Evolutionary conservation across 768 basidiomycete species (phyloP), one percentile per base, ranked within the genome.

Genomic region (Cyclocybe aegerita): DNA sequence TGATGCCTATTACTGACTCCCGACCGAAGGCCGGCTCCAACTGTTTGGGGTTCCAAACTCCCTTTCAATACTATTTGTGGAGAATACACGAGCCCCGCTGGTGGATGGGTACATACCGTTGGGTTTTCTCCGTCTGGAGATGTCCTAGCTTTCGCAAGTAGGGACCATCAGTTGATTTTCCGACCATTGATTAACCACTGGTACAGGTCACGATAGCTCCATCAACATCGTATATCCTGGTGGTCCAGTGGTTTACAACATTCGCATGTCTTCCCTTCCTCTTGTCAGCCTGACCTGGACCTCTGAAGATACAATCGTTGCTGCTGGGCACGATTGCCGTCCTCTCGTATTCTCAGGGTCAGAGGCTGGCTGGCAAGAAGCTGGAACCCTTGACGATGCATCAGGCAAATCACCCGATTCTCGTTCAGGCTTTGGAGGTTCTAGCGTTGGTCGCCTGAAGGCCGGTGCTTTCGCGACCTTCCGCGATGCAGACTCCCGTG

Each of bases 11-110:
- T 12, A 23, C 23, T 23, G 23, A 23, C 23, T 23, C 23, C 5
- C 23, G 23, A 23, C 23, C 23, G 23, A 49, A 96, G 95, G 63
- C 97, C 96, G 14, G 75, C 85, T 36, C 82, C 93, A 3, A 85
- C 88, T 16, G 85, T 94, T 1, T 99, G 97, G 97, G 97, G 97
- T n/a, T 93, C 94, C 50, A 94, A 94, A 60, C 77, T 99, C 0
- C 97, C 97, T 0, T 98, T 98, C 78, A 96, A 95, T 66, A 98
- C 97, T 1, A 77, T 99, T 52, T 98, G 95, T 56, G 97, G 94
- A 40, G 97, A 98, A 67, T 99, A 90, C 65, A 65, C 77, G 34
- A 92, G 88, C 60, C 86, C 92, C 0, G 81, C 86, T 37, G 97
- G 97, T 36, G 97, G 97, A 9, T 99, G 97, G 97, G 94, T 99